Base-by-base conservation (phyloP, 805 yeast genomes). In the Lipomyces japonicus region DNA sequence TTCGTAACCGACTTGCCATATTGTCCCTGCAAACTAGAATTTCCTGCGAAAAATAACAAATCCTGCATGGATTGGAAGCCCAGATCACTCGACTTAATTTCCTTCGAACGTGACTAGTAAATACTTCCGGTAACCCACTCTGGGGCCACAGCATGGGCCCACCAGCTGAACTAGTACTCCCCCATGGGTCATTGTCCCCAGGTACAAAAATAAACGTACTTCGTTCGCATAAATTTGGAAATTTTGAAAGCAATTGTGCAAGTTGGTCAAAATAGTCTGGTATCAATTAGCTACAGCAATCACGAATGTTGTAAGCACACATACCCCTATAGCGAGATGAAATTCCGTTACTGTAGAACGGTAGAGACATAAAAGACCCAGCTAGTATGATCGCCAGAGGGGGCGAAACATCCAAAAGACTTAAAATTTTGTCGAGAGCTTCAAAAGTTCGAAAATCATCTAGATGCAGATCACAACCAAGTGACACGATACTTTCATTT, bases 141-240 rank as follows among this genome's bases (percentile, higher is more conserved):
- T 83, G 85, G 0, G 98, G 98, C 81, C 87, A 81, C 6, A 75
- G 55, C 0, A 78, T 67, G 1, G 69, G 57, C 0, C 81, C 72
- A 3, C 91, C 89, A 43, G 82, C 73, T 1, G 85, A 75, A 42
- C 76, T 77, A 47, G 82, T 72, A 0, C 93, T 78, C 31, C 82
- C 81, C 97, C 97, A 93, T 0, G 96, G 96, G 68, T 93, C 99
- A 59, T 87, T 85, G 37, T 80, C 79, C 1, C 98, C 97, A 0
- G 97, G 97, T 1, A 91, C 71, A 51, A 93, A 78, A 1, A 88
- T 69, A 25, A 93, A 66, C 44, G 83, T 80, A 25, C 84, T 74
- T 4, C 69, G 63, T 5, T 69, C 63, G 12, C 80, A 69, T 4
- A 88, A 67, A 3, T 65, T 63, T 0, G 87, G 84, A 59, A 71